Base-by-base conservation (phyloP, 2,329 filamentous ascomycete genomes). In the Polychaeton citri region DNA sequence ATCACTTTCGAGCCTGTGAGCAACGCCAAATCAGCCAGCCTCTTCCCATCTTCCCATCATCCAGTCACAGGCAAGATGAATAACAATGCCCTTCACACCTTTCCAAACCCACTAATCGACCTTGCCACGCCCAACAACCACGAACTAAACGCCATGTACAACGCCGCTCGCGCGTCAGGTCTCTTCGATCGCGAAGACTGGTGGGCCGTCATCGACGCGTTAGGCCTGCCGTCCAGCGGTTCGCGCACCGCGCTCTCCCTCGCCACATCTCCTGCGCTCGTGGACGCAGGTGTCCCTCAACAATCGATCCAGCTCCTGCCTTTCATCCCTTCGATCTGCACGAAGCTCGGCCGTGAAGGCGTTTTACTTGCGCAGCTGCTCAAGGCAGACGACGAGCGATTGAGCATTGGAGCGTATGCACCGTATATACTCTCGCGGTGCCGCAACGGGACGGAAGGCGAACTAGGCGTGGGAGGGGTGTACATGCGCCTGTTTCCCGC, bases 1-100 rank as follows among this genome's bases (percentile, higher is more conserved):
- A 69, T 87, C 5, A 81, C 81, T 9, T 93, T 88, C 51, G 90
- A 96, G 59, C 88, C 90, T 1, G 90, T 96, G 5, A 93, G 84
- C 1, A 76, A 72, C 1, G 76, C 74, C 40, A 98, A 96, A 63
- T 74, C 83, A 3, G 65, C 70, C 32, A 69, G 75, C 6, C 65
- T 87, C 5, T 92, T 90, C 60, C 61, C 19, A 44, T 43, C 42
- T 15, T 32, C 37, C 6, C 37, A 48, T 17, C 15, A 12, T 7
- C 12, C 24, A 10, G 12, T 3, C 5, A 15, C 12, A 5, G 39
- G 10, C 18, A 21, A 37, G 2, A 30, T 21, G 1, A 31, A 36
- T 12, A 28, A 15, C 15, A 21, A 28, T 5, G 36, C 18, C 2
- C 44, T 54, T 8, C 37, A 19, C 36, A 59, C 70, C 40, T 88